Base-by-base conservation (phyloP, 2,329 filamentous ascomycete genomes). In the Hymenoscyphus linearis region DNA sequence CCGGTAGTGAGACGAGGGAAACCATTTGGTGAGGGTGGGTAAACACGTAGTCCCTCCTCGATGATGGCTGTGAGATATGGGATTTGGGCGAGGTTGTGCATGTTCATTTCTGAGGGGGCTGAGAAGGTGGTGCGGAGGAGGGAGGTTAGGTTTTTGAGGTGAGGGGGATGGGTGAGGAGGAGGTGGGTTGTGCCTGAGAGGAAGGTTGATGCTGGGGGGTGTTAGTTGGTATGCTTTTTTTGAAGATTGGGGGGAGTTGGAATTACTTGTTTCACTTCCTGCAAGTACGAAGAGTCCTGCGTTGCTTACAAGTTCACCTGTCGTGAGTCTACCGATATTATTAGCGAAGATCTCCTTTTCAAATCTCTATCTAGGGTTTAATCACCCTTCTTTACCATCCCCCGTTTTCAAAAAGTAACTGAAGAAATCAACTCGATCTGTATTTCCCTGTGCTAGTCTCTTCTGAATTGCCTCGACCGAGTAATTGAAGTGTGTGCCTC, bases 61-160 rank as follows among this genome's bases (percentile, higher is more conserved):
- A 79, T 71, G 59, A 74, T 76, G 5, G 76, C 76, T 6, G 68
- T 69, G 2, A 79, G 72, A 37, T 64, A 64, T 4, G 53, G 14
- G 34, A 64, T 31, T 18, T 50, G 47, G 9, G 54, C 26, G 12
- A 58, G 35, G 12, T 4, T 35, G 25, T 26, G 14, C 1, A 52
- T 25, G 31, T 14, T 60, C 22, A 64, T 64, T 13, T 58, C 37
- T 7, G n/a, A 16, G 7, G 53, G 52, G 22, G 4, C 16, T 9
- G 54, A 3, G 16, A 64, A 62, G 25, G 54, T 57, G 7, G 34
- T 58, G 2, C 60, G 57, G 26, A 64, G 35, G 14, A 60, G 56
- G 16, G 52, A 16, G 13, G 53, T 58, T 9, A 62, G 31, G 12
- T 47, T 60, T 31, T 27, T 14, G 3, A 60, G 57, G 12, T 31